Evolutionary conservation across 495 filamentous ascomycete genomes (phyloP), one percentile per base, ranked within the genome.

Genomic region (Elaphomyces granulatus): DNA sequence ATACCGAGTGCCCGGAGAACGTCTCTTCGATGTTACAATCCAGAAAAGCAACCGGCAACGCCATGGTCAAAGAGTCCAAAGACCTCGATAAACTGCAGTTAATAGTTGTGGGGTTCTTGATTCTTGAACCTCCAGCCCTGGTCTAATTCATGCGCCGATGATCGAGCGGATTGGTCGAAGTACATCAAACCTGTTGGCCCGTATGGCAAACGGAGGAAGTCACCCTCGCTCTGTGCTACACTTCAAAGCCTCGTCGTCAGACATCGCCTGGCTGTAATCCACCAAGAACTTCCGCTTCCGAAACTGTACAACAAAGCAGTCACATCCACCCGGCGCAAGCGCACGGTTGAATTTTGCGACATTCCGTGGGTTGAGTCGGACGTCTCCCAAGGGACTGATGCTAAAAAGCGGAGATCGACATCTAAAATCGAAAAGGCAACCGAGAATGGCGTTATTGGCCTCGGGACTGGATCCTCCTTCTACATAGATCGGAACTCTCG

Each of bases 161-260:
- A 74, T 32, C 55, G 60, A 10, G 60, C 76, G 0, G 67, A 74
- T 20, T 96, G 87, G 87, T 64, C 64, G 9, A 66, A 69, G 19
- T 87, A 92, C 47, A 74, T 92, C 18, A 81, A 78, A 52, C 75
- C 81, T 9, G 64, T 78, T 35, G 63, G 59, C 3, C 58, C 63
- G 32, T 60, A 77, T 41, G 69, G 71, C 0, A 62, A 50, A 15
- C 69, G 66, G 18, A 64, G 67, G 8, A 78, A 75, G 28, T 63
- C 63, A 21, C 64, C 67, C 21, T 81, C 80, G 26, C 64, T 94
- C n/a, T 70, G 67, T 40, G 68, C 66, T 0, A 79, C 81, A 0
- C 62, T 96, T 16, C 72, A 86, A 42, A 73, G 75, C 0, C 62
- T 95, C 19, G 82, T 95, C 4, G 70, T 96, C 19, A 83, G 88